Evolutionary conservation across 2,329 filamentous ascomycete genomes (phyloP), one percentile per base, ranked within the genome.

Genomic region (Aspergillus quadricinctus): DNA sequence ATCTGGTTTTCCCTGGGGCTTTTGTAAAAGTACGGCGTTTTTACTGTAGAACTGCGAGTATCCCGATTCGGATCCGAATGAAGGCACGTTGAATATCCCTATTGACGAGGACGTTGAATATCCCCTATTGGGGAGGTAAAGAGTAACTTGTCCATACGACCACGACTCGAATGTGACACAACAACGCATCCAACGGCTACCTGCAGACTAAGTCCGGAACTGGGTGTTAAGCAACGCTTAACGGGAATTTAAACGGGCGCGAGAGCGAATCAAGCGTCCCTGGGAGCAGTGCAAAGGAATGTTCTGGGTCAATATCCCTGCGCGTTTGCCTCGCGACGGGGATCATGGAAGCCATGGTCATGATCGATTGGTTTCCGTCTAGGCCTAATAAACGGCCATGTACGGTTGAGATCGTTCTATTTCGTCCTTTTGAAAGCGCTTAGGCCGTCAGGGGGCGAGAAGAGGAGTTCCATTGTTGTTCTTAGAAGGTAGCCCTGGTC

Each of bases 131-230:
- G 40, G n/a, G 14, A 10, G 29, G 28, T 14, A 35, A 23, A n/a
- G 48, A 17, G 37, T 48, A 29, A 40, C 46, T 48, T 31, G 17
- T 56, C n/a, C 23, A 46, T 37, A 40, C 9, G 57, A 41, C 50
- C 53, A 48, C 45, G 48, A 52, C 48, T 49, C 29, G 49, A 54
- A n/a, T 45, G 62, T 64, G 48, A 57, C 57, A 64, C 62, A 60
- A 64, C 62, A 62, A 64, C 62, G 61, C 60, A 63, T 57, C 48
- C 53, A 58, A 58, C 63, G 62, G 62, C 59, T 64, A 61, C 55
- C 21, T 62, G 59, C 63, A 65, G 58, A 25, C 55, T 52, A 52
- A 37, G 31, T 23, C 48, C 57, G 61, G 59, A 61, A 62, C 54
- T 46, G 21, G 19, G 49, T 27, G 21, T 29, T 21, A 50, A 50